Evolutionary conservation across 2,329 filamentous ascomycete genomes (phyloP).

Genomic region (Xylaria sp.): DNA sequence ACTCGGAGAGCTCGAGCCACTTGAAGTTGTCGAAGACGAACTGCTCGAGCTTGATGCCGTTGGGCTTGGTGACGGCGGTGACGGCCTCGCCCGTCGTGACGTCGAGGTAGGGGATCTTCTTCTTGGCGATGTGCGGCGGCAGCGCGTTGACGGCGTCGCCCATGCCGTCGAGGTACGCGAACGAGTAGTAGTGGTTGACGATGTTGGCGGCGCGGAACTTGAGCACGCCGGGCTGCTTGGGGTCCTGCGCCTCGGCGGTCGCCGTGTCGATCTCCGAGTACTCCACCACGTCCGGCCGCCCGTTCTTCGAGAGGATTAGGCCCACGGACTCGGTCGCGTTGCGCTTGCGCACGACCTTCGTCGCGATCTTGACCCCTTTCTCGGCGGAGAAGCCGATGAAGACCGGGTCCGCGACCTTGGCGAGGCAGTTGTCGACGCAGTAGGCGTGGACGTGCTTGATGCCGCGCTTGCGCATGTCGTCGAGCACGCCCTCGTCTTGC

Average conservation of each 20-base stretch:
- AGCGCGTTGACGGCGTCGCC: constrained; percentile 86
- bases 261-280: constrained; percentile 95
- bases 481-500: constrained; percentile 70
- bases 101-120: constrained; percentile 95
- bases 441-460: constrained; percentile 97
- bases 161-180: constrained; percentile 90
- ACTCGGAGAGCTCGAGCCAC: constrained; percentile 84
- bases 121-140: constrained; percentile 94
- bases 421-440: constrained; percentile 99
- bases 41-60: constrained; percentile 98
- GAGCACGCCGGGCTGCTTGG: constrained; percentile 81
- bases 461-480: constrained; percentile 88
- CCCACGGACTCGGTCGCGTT: constrained; percentile 96
- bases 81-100: constrained; percentile 79
- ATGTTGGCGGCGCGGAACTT: constrained; percentile 99
- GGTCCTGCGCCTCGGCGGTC: constrained; percentile 89
- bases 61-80: constrained; percentile 81
- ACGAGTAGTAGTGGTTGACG: constrained; percentile 99
- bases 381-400: constrained; percentile 94
- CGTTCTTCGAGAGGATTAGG: constrained; percentile 93
- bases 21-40: constrained; percentile 99
- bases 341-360: constrained; percentile 99
- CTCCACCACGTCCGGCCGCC: constrained; percentile 96
- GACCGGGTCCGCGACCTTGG: constrained; percentile 95
- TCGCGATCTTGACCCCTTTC: constrained; percentile 93